phyloP scores from a whole-genome alignment of 306 rosid species.

The Vicia villosa region DNA sequence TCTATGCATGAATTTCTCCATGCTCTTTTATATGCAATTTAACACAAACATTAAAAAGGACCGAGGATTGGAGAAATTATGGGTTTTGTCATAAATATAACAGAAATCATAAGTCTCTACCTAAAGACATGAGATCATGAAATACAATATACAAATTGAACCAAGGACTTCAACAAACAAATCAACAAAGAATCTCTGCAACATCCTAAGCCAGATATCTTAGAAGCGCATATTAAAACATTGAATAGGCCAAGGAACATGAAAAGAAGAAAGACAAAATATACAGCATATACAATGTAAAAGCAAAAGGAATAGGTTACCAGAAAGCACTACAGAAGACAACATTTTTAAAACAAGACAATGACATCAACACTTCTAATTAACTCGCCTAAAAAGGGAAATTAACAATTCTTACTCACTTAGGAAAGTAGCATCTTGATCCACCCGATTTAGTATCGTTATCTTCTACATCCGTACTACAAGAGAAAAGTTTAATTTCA shows the following conservation, averaged over 20 bases:
- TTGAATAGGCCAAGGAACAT: conserved; percentile 15
- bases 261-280: neutral
- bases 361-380: conserved; percentile 22
- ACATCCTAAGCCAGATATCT: conserved; percentile 33
- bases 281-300: conserved; percentile 20
- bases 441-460: conserved; percentile 48
- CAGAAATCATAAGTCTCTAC: conserved; percentile 3
- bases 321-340: conserved; percentile 1
- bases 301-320: conserved; percentile 23
- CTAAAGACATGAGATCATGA: conserved; percentile 16
- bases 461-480: conserved; percentile 49
- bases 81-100: conserved; percentile 2
- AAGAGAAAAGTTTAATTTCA: conserved; percentile 20
- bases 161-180: conserved; percentile 18
- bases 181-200: conserved; percentile 21
- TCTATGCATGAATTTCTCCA: too few species aligned
- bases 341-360: conserved; percentile 11
- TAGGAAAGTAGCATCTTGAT: conserved; percentile 66
- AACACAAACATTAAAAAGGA: conserved; percentile 9
- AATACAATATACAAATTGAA: conserved; percentile 19
- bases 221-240: conserved; percentile 4
- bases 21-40: conserved; percentile 3
- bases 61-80: conserved; percentile 6
- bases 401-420: conserved; percentile 57
- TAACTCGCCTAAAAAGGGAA: conserved; percentile 23